A percentile compares a stretch with the other conserved stretches of the same genome.
These are phyloP conservation scores for Cercis canadensis DNA, from an alignment of 306 rosid genomes.

Conservation along the genomic window DNA sequence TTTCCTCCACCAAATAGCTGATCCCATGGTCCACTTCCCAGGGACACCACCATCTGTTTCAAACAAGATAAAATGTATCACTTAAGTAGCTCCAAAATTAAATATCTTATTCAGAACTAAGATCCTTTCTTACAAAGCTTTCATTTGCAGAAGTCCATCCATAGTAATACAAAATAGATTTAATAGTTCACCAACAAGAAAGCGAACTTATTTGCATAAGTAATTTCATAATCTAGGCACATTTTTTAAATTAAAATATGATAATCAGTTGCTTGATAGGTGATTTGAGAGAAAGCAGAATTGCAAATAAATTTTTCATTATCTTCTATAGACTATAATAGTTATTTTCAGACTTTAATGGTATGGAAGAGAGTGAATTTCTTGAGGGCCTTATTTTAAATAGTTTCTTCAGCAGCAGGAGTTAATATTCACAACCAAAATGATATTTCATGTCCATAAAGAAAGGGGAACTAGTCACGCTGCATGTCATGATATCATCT, in stretches of 20 bases:
- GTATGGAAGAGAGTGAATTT: not conserved
- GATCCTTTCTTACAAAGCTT: not conserved
- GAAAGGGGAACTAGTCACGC: too few relatives aligned
- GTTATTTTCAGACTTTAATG: not conserved
- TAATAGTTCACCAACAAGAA: not conserved
- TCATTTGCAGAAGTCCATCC: not conserved
- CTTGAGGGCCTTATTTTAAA: not conserved
- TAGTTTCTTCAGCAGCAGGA: too few relatives aligned
- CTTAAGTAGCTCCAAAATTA: constrained; percentile 31
- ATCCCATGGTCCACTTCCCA: constrained; percentile 99
- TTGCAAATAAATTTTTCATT: not conserved
- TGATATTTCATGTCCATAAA: too few relatives aligned
- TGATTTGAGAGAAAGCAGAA: not conserved
- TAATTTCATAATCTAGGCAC: too few relatives aligned
- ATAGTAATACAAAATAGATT: not conserved
- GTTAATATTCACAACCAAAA: too few relatives aligned
- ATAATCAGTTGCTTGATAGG: not conserved
- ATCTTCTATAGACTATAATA: not conserved
- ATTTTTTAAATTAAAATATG: too few relatives aligned
- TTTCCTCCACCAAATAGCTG: constrained; percentile 99
- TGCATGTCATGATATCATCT: too few relatives aligned
- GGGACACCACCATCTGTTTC: constrained; percentile 82
- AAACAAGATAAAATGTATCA: constrained; percentile 43
- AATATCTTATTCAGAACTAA: constrained; percentile 2
- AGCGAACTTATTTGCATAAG: not conserved